phyloP scores from a whole-genome alignment of 257 asterid genomes.

The Marsdenia floribunda region DNA sequence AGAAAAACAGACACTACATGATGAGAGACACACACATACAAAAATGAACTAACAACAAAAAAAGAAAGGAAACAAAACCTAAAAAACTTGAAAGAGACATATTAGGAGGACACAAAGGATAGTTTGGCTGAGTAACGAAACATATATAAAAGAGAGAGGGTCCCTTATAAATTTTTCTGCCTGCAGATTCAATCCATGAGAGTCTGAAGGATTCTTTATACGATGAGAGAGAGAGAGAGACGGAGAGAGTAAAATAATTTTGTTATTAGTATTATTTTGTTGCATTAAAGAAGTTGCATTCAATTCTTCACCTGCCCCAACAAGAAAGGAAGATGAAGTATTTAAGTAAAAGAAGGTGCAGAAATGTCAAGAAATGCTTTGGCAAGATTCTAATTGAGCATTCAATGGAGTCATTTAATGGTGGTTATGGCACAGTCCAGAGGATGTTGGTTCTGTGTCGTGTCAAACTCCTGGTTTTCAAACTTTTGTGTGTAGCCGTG shows the following conservation, averaged over 20 bases:
- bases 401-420: constrained; percentile 10
- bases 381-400: constrained; percentile 13
- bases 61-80: not conserved
- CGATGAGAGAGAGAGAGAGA: constrained; percentile 7
- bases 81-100: constrained; percentile 8
- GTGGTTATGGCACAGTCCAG: constrained; percentile 10
- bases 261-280: not conserved
- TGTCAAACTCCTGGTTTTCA: too few relatives aligned
- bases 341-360: constrained; percentile 14
- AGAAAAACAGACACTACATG: not conserved
- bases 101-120: constrained; percentile 14
- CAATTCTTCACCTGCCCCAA: constrained; percentile 26
- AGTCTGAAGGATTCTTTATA: not conserved
- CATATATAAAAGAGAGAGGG: not conserved
- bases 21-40: too few relatives aligned
- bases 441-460: constrained; percentile 14
- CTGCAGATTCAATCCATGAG: not conserved
- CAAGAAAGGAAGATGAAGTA: constrained; percentile 29
- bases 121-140: not conserved
- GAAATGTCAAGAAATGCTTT: constrained; percentile 3
- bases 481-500: too few relatives aligned
- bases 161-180: not conserved
- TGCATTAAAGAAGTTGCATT: constrained; percentile 28
- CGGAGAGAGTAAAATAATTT: not conserved
- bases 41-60: not conserved